A percentile compares a stretch with the other conserved stretches of the same genome.
Conservation (phyloP, 2,329 filamentous ascomycete species). For the Ophiostoma montium region DNA sequence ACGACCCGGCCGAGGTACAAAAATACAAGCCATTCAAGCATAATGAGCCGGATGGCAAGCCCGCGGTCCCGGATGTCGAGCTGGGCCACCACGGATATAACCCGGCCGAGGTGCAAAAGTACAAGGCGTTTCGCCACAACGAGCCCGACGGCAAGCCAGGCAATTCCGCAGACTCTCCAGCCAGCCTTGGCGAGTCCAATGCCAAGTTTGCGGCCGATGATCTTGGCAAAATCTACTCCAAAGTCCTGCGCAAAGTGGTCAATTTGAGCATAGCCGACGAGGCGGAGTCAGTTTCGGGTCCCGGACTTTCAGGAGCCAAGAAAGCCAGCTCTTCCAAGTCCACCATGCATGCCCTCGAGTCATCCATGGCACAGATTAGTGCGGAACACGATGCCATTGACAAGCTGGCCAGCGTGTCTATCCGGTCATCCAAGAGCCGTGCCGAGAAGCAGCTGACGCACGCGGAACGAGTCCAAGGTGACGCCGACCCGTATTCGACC, state of each 20-base stretch:
- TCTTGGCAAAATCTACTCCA: slow-evolving; percentile 20
- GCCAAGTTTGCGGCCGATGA: slow-evolving; percentile 7
- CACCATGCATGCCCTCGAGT: slow-evolving; percentile 9
- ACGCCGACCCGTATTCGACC: slow-evolving; percentile 24
- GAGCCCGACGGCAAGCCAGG: slow-evolving; percentile 17
- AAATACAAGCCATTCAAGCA: slow-evolving; percentile 20
- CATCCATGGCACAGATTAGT: slow-evolving; percentile 18
- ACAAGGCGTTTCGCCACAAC: slow-evolving; percentile 21
- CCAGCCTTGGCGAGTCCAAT: slow-evolving; percentile 26
- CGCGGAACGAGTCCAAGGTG: slow-evolving; percentile 5
- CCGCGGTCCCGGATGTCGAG: slow-evolving; percentile 15
- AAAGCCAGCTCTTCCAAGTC: slow-evolving; percentile 16
- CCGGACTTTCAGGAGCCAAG: not conserved
- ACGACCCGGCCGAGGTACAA: slow-evolving; percentile 11
- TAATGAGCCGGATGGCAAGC: slow-evolving; percentile 20
- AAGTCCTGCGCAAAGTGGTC: slow-evolving; percentile 11
- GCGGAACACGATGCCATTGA: slow-evolving; percentile 19
- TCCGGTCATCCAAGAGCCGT: slow-evolving; percentile 13
- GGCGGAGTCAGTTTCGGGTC: no score
- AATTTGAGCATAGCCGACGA: slow-evolving; percentile 5
- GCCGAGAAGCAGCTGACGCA: not conserved
- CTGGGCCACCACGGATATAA: slow-evolving; percentile 6
- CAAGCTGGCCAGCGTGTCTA: slow-evolving; percentile 10
- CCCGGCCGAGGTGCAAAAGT: slow-evolving; percentile 9
- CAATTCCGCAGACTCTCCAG: slow-evolving; percentile 18